phyloP scores from a whole-genome alignment of 371 early-diverging fungal species.

The Mycotypha africana region DNA sequence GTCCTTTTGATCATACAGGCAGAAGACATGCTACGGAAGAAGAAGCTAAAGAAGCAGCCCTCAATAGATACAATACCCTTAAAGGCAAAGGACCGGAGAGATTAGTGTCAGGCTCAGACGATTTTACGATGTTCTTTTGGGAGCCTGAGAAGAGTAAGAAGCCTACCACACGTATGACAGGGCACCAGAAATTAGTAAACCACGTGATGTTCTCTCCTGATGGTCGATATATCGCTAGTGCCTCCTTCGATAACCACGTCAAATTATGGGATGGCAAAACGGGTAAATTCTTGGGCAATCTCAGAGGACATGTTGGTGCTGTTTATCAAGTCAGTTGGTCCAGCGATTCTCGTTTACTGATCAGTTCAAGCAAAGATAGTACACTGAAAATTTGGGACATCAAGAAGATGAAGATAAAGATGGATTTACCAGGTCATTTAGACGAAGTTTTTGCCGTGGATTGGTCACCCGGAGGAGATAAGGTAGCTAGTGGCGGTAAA shows the following conservation, averaged over 20 bases:
- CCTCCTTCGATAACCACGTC: slow-evolving; percentile 97
- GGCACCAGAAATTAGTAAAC: slow-evolving; percentile 94
- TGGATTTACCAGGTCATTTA: slow-evolving; percentile 93
- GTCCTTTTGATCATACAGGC: slow-evolving; percentile 84
- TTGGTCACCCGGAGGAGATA: slow-evolving; percentile 91
- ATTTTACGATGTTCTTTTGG: slow-evolving; percentile 96
- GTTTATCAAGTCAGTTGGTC: slow-evolving; percentile 96
- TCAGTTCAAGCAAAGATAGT: slow-evolving; percentile 90
- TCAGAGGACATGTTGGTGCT: slow-evolving; percentile 91
- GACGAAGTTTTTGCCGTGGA: slow-evolving; percentile 95
- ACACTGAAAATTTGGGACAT: slow-evolving; percentile 94
- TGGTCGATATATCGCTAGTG: slow-evolving; percentile 88
- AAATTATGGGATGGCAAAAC: slow-evolving; percentile 95
- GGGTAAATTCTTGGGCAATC: slow-evolving; percentile 89
- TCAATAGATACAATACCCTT: slow-evolving; percentile 72
- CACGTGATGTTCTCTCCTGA: slow-evolving; percentile 93
- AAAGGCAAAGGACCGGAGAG: slow-evolving; percentile 72
- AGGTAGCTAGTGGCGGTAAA: slow-evolving; percentile 91
- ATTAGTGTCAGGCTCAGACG: slow-evolving; percentile 92
- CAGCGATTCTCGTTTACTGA: slow-evolving; percentile 84
- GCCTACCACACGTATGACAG: slow-evolving; percentile 83
- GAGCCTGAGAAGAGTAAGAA: slow-evolving; percentile 80
- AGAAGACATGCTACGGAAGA: slow-evolving; percentile 51
- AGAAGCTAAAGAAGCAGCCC: slow-evolving; percentile 73
- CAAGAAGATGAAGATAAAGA: slow-evolving; percentile 78